phyloP scores from a whole-genome alignment of 768 basidiomycete genomes.

The Russula brevipes region DNA sequence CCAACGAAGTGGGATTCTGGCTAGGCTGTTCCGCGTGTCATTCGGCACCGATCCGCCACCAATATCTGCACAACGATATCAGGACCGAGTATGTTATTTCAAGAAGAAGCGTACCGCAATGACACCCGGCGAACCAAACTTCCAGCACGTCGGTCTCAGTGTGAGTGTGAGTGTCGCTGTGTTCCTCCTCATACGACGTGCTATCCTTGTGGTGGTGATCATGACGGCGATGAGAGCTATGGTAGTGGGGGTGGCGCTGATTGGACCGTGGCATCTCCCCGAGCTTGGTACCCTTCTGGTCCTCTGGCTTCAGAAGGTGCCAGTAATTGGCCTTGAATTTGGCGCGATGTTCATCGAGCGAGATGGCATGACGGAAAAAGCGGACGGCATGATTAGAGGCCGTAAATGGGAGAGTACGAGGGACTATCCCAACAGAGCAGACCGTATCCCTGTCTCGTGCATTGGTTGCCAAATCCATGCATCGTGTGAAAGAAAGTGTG shows the following conservation, averaged over 20 bases:
- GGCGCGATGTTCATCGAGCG: slow-evolving; percentile 64
- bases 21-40: slow-evolving; percentile 51
- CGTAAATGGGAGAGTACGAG: slow-evolving; percentile 61
- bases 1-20: slow-evolving; percentile 64
- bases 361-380: slow-evolving; percentile 64
- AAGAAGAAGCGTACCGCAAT: slow-evolving; percentile 47
- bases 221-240: background rate
- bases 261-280: slow-evolving; percentile 44
- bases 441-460: slow-evolving; percentile 59
- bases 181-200: slow-evolving; percentile 38
- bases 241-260: slow-evolving; percentile 28
- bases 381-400: slow-evolving; percentile 54
- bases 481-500: background rate
- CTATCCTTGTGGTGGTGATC: slow-evolving; percentile 27
- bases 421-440: slow-evolving; percentile 60
- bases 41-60: slow-evolving; percentile 68
- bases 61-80: slow-evolving; percentile 44
- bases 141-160: slow-evolving; percentile 57
- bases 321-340: slow-evolving; percentile 41
- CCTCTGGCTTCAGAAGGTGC: slow-evolving; percentile 31
- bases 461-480: background rate
- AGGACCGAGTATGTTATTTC: background rate
- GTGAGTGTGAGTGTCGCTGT: slow-evolving; percentile 30
- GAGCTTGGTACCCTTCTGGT: slow-evolving; percentile 43
- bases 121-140: slow-evolving; percentile 78